These are phyloP conservation scores for Arctostaphylos glauca DNA, from an alignment of 148 eudicot genomes.

Conservation along the genomic window DNA sequence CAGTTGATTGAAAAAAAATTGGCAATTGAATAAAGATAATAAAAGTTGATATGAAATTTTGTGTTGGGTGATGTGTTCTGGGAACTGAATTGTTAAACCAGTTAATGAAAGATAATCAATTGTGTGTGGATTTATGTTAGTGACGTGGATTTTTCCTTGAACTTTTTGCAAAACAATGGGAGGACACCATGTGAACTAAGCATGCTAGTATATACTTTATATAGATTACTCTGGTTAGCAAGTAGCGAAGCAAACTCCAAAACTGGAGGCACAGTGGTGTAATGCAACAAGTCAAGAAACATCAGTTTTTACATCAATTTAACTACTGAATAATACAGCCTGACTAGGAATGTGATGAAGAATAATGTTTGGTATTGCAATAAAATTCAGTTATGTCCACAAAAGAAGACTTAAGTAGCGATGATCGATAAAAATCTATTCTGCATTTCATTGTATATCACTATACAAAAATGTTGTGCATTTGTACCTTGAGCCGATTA, in stretches of 20 bases:
- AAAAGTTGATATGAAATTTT: too few species aligned
- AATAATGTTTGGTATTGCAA: not conserved
- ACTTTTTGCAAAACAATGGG: too few species aligned
- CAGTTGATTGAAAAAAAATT: too few species aligned
- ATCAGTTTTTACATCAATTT: not conserved
- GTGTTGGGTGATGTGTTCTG: too few species aligned
- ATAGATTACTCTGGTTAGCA: not conserved
- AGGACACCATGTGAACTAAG: too few species aligned
- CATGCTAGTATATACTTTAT: too few species aligned
- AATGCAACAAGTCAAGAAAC: not conserved
- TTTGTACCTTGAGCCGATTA: slow-evolving; percentile 85
- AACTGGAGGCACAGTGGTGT: not conserved
- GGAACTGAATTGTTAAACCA: too few species aligned
- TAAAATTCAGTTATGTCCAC: not conserved
- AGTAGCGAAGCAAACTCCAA: not conserved
- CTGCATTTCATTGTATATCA: not conserved
- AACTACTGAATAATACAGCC: not conserved
- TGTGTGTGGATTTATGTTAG: too few species aligned
- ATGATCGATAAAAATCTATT: not conserved
- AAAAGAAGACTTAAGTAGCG: not conserved
- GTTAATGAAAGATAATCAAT: too few species aligned
- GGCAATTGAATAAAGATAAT: too few species aligned
- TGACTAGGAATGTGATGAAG: not conserved
- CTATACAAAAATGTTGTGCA: not conserved
- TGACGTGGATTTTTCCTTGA: too few species aligned